Base-by-base conservation (phyloP, 1,284 basidiomycete genomes). In the Porodaedalea pini region DNA sequence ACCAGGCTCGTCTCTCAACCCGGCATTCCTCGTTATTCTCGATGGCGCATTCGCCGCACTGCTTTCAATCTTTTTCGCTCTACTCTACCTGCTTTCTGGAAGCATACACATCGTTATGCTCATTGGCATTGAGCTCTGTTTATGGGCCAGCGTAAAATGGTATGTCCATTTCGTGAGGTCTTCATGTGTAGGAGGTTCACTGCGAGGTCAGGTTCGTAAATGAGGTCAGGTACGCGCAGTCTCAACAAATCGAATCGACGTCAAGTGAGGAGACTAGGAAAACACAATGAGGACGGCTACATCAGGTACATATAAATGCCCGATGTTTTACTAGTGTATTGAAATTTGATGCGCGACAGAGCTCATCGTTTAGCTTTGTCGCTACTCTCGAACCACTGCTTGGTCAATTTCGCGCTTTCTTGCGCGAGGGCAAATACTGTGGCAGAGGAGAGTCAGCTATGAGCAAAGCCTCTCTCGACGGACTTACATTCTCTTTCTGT, bases 351-450 rank as follows among this genome's bases (percentile, higher is more conserved):
- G 44, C 25, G 50, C 44, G 13, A 56, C 37, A 15, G 25, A 47
- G 13, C 23, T 75, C 65, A 85, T 63, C 78, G 72, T 60, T 75
- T 74, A 25, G 71, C 69, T 59, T 74, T 78, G 57, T 87, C 83
- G 63, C 75, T 82, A 56, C 81, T 82, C 65, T 94, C 92, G 70
- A 91, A 88, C 92, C 92, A 96, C 56, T 73, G 72, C 70, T 93
- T 94, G 65, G 85, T 88, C 62, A 78, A 74, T 66, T 82, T 85
- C 36, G 83, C 81, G 61, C 87, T 90, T 61, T 92, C 89, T 67
- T 94, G 92, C 5, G 90, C 92, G 51, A 92, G 72, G 15, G 80
- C 74, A 69, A 94, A 95, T 58, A 95, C 92, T 95, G 62, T 55
- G 45, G 23, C 27, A 34, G 25, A 51, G 59, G 41, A 51, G 34